Evolutionary conservation across 1,284 basidiomycete species (phyloP).

Genomic region (Cerioporus squamosus): DNA sequence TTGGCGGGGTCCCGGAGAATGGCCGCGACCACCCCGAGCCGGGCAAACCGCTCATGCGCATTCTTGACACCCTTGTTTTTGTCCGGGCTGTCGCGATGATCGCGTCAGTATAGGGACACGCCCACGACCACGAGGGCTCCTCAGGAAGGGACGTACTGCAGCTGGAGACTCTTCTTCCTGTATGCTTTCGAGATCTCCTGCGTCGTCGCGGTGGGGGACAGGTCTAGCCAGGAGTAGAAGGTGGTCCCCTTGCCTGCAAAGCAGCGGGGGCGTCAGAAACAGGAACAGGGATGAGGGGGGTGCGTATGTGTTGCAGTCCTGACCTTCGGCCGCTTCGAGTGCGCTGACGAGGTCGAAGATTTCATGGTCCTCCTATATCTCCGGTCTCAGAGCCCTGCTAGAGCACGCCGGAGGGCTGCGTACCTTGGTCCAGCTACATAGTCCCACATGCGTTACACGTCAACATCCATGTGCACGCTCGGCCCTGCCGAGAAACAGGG

Average conservation of each 20-base stretch:
- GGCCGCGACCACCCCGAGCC: conserved; percentile 83
- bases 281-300: background rate
- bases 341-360: conserved; percentile 94
- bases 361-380: conserved; percentile 83
- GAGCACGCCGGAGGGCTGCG: background rate
- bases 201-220: conserved; percentile 71
- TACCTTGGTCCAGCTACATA: conserved; percentile 74
- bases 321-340: conserved; percentile 82
- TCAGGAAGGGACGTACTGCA: conserved; percentile 69
- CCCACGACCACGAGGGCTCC: too few species aligned
- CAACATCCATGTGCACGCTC: background rate
- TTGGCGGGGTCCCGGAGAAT: conserved; percentile 81
- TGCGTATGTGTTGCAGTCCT: conserved; percentile 2
- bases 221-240: conserved; percentile 88
- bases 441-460: conserved; percentile 5
- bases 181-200: conserved; percentile 86
- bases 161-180: conserved; percentile 83
- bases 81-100: conserved; percentile 70
- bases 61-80: conserved; percentile 87
- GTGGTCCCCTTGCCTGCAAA: conserved; percentile 77
- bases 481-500: background rate
- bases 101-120: conserved; percentile 3
- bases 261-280: background rate
- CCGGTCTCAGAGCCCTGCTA: background rate
- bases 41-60: conserved; percentile 85